Conservation (phyloP, 768 basidiomycete genomes). For the Psilocybe cubensis region DNA sequence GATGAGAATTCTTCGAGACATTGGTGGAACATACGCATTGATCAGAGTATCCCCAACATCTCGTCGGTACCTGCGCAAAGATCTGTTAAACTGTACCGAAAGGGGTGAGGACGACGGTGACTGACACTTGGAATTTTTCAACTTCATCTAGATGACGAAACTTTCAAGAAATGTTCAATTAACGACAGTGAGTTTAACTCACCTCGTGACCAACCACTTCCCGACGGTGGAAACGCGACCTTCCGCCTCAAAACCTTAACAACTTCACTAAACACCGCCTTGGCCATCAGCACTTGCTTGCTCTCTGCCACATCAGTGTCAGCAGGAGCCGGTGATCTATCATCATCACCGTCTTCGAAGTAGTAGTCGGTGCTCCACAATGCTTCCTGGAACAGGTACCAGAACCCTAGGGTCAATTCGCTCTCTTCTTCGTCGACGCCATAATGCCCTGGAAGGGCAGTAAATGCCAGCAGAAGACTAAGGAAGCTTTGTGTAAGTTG, state of each 20-base stretch:
- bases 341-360: conserved; percentile 37
- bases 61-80: conserved; percentile 67
- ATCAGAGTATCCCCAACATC: conserved; percentile 89
- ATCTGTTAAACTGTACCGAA: background rate
- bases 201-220: conserved; percentile 74
- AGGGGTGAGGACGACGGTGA: background rate
- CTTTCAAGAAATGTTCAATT: background rate
- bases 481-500: conserved; percentile 74
- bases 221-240: conserved; percentile 67
- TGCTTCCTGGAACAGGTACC: conserved; percentile 91
- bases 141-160: conserved; percentile 60
- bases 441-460: conserved; percentile 72
- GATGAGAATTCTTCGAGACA: background rate
- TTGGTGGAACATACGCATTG: conserved; percentile 66
- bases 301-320: conserved; percentile 24
- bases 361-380: conserved; percentile 72
- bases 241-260: conserved; percentile 75
- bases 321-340: conserved; percentile 25
- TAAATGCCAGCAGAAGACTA: conserved; percentile 70
- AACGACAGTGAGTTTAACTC: conserved; percentile 22
- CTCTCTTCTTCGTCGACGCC: conserved; percentile 88
- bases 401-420: conserved; percentile 85
- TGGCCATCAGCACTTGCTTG: conserved; percentile 59
- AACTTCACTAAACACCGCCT: conserved; percentile 79
- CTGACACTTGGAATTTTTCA: conserved; percentile 81